Evolutionary conservation across 2,329 filamentous ascomycete species (phyloP), one percentile per base, ranked within the genome.

Genomic region (Sphaerulina vaccinii): DNA sequence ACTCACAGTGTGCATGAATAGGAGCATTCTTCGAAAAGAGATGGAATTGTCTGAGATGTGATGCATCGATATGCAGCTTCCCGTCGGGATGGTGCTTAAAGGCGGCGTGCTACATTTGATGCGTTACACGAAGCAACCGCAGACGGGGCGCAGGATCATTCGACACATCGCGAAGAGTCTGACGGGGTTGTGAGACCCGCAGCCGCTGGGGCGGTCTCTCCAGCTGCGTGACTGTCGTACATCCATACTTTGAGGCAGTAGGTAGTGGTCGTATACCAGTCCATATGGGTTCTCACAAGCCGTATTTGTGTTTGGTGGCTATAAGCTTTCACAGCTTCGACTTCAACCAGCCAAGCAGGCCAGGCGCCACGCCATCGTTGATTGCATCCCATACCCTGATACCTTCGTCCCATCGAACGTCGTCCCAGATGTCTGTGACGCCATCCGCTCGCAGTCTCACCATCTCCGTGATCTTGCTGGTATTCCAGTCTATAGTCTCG

Each of bases 361-460:
- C 60, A 18, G 36, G 21, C 7, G 19, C 40, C n/a, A 37, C 36
- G n/a, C 61, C 45, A n/a, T 54, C 56, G 42, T 65, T 67, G 39
- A 77, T 55, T 0, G 65, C 57, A 39, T 73, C 64, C 79, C 79
- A 82, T 2, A 79, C 68, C 40, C 65, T 60, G 16, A 80, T 51
- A 0, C 75, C 77, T 35, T 75, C 70, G 2, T 76, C 71, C 69
- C 77, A 75, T 49, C 68, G 51, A 41, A 59, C 63, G 63, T 82
- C 79, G 10, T 68, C 59, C 66, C 75, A 74, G 46, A 77, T 66
- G 44, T 71, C 71, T 5, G 80, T 70, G 9, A 50, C 62, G 0
- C 79, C 79, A 64, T 79, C 70, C 0, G 60, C 58, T 49, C 69
- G 74, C 49, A 81, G 56, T 35, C 71, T 72, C 48, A 77, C 66